Conservation (phyloP, 306 rosid genomes). For the Citrullus mucosospermus region DNA sequence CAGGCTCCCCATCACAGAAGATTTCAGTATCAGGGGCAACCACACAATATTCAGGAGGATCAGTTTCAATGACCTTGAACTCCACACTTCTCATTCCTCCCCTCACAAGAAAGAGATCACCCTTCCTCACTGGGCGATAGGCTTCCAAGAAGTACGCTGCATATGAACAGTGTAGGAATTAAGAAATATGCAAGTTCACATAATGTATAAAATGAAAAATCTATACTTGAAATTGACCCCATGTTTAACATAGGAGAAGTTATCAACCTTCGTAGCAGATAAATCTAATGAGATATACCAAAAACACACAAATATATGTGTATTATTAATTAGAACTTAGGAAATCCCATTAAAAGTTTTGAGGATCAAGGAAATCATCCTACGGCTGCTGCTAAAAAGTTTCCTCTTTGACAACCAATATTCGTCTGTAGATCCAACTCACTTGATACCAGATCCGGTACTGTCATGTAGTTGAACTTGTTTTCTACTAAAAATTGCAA, state of each 20-base stretch:
- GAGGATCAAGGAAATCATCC: neutral
- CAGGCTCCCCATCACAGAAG: slow-evolving; percentile 51
- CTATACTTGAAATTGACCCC: neutral
- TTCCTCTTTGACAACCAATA: neutral
- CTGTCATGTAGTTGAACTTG: neutral
- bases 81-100: slow-evolving; percentile 67
- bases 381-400: neutral
- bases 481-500: neutral
- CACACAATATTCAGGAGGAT: slow-evolving; percentile 52
- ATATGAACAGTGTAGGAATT: neutral
- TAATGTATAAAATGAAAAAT: neutral
- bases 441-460: neutral
- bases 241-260: neutral
- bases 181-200: neutral
- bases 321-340: neutral
- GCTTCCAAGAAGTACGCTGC: slow-evolving; percentile 63
- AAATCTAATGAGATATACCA: neutral
- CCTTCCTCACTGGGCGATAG: slow-evolving; percentile 57
- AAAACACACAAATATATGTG: neutral
- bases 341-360: neutral
- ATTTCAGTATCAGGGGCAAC: slow-evolving; percentile 57
- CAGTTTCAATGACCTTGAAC: slow-evolving; percentile 60
- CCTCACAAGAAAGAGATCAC: slow-evolving; percentile 53
- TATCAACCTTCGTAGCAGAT: neutral
- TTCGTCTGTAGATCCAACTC: neutral